Base-by-base conservation (phyloP, 1,139 yeast genomes). In the Magnusiomyces ingens region DNA sequence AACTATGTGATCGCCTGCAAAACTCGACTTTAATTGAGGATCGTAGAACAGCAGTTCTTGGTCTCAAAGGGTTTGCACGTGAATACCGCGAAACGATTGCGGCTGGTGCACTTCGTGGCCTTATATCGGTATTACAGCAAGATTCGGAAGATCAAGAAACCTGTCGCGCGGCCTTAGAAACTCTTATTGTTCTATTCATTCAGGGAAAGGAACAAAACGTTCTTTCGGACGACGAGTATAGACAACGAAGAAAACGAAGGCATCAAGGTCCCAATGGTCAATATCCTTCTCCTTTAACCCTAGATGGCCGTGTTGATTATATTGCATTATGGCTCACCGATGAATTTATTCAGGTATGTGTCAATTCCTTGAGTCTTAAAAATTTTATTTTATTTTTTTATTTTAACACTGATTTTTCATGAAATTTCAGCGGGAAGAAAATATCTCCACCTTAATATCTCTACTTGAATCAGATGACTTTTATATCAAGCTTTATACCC, bases 291-390 rank as follows among this genome's bases (percentile, higher is more conserved):
- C 96, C 96, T 0, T 71, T 87, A 42, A 72, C 86, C 26, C 47
- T 54, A 40, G 58, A 57, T 19, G 58, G 66, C 8, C 66, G 70
- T 35, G 79, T 81, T 15, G 97, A 93, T 64, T 96, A 89, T 63
- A 87, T 94, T 61, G 87, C 96, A 0, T 72, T 90, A 57, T 91
- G 97, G 96, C 85, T 94, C 44, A 90, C 98, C 0, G 99, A 94
- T 69, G 98, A 90, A 61, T 75, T 94, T 62, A 86, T 93, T 1
- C 94, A 88, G 64, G 78, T 62, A 53, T 15, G 61, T 29, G 29
- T 44, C 17, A 22, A 2, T 4, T 13, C 37, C 11, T 8, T 22
- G 3, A 3, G n/a, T 26, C 26, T 17, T n/a, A 11, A 26, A 3
- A 19, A 21, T 43, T 26, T 22, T n/a, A 15, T 35, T 45, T 45